phyloP scores from a whole-genome alignment of 1,284 basidiomycete species.

The Schizophyllum commune region DNA sequence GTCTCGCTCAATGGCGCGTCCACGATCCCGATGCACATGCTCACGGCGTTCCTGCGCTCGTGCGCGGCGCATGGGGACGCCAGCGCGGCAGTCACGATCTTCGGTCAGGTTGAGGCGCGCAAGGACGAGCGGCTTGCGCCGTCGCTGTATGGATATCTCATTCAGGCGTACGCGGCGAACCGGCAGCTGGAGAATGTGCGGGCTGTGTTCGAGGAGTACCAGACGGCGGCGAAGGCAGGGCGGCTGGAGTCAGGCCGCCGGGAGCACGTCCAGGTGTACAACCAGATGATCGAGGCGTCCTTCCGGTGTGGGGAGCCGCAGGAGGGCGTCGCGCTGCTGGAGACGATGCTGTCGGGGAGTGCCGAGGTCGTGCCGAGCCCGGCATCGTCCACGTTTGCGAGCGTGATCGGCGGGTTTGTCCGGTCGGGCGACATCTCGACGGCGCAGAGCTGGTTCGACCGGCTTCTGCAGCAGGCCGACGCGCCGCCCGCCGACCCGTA shows the following conservation, averaged over 20 bases:
- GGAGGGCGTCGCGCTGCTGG: slow-evolving; percentile 62
- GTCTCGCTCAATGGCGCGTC: slow-evolving; percentile 27
- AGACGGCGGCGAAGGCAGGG: neutral
- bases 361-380: slow-evolving; percentile 47
- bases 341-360: slow-evolving; percentile 60
- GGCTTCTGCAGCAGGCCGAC: slow-evolving; percentile 6
- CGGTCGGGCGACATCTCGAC: slow-evolving; percentile 45
- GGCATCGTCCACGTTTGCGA: slow-evolving; percentile 54
- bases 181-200: neutral
- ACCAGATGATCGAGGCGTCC: slow-evolving; percentile 69
- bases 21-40: slow-evolving; percentile 7
- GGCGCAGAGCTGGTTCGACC: slow-evolving; percentile 17
- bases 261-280: slow-evolving; percentile 52
- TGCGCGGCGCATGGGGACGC: slow-evolving; percentile 55
- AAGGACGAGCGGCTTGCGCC: slow-evolving; percentile 27
- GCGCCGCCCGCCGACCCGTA: slow-evolving; percentile 11
- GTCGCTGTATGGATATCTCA: neutral
- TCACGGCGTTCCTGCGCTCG: slow-evolving; percentile 25
- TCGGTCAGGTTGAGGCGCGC: slow-evolving; percentile 55
- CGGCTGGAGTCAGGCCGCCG: slow-evolving; percentile 7
- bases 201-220: neutral
- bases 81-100: slow-evolving; percentile 62
- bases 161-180: neutral
- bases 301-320: slow-evolving; percentile 60
- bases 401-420: slow-evolving; percentile 65